Evolutionary conservation across 2,329 filamentous ascomycete genomes (phyloP), one percentile per base, ranked within the genome.

Genomic region (Thielaviopsis ethacetica): DNA sequence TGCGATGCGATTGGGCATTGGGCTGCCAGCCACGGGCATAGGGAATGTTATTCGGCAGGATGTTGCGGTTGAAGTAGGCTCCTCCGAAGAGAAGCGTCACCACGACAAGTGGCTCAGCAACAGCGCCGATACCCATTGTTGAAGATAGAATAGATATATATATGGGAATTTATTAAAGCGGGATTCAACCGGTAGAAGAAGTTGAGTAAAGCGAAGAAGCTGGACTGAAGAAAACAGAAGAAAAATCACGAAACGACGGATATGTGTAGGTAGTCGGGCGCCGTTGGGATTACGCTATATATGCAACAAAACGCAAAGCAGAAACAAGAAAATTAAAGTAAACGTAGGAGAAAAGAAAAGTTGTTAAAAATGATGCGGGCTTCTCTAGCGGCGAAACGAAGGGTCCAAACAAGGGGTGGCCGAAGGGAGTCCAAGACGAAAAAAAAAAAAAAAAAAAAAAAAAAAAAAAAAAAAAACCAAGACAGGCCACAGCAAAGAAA

Each of bases 21-120:
- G 60, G 54, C 19, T 54, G 57, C 60, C 60, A 62, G 26, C 60
- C 60, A 12, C 54, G 57, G 34, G 60, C 54, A 52, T 62, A 62
- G 22, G 58, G 54, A 17, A 59, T 60, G 12, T 53, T 58, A 22
- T 62, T 62, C 7, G 62, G 56, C 27, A 60, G 55, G 15, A 60
- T 71, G 61, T 70, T 72, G 61, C 72, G 70, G 65, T 74, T 74
- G 65, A 74, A 69, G 65, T 67, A 74, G 38, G 71, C 69, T n/a
- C 72, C 72, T 59, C 72, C 72, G 51, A 73, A 73, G 27, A 74
- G 68, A 21, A 74, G 68, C 26, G 70, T 69, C 58, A 74, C 68
- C 56, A 74, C 72, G 34, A 73, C 66, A 51, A 74, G 67, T 22
- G 72, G 72, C 63, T 74, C 72, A 56, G 72, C 65, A 59, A 74